phyloP scores from a whole-genome alignment of 1,284 basidiomycete species.

The Puccinia hordei region DNA sequence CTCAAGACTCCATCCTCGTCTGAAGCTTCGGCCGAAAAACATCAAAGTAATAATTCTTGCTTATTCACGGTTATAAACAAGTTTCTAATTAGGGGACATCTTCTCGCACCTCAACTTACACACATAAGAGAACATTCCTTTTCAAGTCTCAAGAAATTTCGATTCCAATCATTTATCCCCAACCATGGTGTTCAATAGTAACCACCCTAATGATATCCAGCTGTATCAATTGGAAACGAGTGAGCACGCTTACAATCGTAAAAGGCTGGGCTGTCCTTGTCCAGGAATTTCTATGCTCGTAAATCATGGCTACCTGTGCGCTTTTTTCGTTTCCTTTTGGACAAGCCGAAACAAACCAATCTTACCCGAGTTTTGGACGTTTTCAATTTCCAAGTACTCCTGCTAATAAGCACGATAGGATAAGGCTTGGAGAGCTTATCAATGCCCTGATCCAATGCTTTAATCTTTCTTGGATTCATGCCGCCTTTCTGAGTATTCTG shows the following conservation, averaged over 20 bases:
- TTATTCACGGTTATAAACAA: not conserved
- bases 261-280: conserved; percentile 32
- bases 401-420: conserved; percentile 18
- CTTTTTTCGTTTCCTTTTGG: not conserved
- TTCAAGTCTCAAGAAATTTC: not conserved
- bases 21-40: not conserved
- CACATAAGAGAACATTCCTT: not conserved
- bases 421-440: conserved; percentile 11
- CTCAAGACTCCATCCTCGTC: not conserved
- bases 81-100: not conserved
- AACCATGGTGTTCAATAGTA: not conserved
- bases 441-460: conserved; percentile 22
- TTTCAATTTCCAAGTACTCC: conserved; percentile 14
- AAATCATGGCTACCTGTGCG: conserved; percentile 38
- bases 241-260: conserved; percentile 18
- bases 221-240: not conserved
- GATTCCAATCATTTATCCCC: not conserved
- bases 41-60: not conserved
- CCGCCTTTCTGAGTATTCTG: conserved; percentile 17
- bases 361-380: not conserved
- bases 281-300: conserved; percentile 28
- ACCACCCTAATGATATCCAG: not conserved
- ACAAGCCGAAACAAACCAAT: not conserved
- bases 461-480: conserved; percentile 23
- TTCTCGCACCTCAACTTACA: not conserved